Evolutionary conservation across 352 stramenopile species (phyloP).

Genomic region (Pythium aquatile): DNA sequence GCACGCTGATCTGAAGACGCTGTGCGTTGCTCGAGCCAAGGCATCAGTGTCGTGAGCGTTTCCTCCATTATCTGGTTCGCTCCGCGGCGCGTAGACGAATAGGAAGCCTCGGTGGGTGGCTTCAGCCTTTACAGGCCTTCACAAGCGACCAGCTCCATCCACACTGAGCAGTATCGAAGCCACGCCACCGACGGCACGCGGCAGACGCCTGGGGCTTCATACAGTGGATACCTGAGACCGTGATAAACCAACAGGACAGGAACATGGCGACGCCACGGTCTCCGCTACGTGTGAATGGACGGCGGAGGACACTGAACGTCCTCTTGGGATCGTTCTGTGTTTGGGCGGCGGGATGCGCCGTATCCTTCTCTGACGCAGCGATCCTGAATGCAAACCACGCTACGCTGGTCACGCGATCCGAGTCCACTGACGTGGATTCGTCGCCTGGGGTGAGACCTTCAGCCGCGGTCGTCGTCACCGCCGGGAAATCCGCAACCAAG

Average conservation of each 20-base stretch:
- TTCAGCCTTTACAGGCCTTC: neutral
- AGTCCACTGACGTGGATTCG: neutral
- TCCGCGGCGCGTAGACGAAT: neutral
- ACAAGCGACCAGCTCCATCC: neutral
- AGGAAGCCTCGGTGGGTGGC: neutral
- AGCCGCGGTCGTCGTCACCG: constrained; percentile 8
- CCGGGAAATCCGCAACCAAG: neutral
- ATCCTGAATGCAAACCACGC: neutral
- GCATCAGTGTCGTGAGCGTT: neutral
- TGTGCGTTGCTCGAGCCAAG: neutral
- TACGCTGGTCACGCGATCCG: neutral
- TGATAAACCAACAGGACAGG: neutral
- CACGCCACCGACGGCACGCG: too few species aligned
- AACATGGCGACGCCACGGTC: neutral
- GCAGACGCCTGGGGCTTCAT: too few species aligned
- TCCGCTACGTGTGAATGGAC: neutral
- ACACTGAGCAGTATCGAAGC: neutral
- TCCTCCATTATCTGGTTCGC: constrained; percentile 3
- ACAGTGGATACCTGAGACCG: neutral
- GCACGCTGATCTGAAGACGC: neutral
- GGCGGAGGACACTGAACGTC: constrained; percentile 1
- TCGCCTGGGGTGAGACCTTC: neutral
- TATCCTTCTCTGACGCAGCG: neutral
- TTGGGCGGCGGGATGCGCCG: neutral
- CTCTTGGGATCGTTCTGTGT: constrained; percentile 5